These are phyloP conservation scores for Saccharomycopsis microspora DNA, from an alignment of 805 yeast genomes.

Conservation along the genomic window DNA sequence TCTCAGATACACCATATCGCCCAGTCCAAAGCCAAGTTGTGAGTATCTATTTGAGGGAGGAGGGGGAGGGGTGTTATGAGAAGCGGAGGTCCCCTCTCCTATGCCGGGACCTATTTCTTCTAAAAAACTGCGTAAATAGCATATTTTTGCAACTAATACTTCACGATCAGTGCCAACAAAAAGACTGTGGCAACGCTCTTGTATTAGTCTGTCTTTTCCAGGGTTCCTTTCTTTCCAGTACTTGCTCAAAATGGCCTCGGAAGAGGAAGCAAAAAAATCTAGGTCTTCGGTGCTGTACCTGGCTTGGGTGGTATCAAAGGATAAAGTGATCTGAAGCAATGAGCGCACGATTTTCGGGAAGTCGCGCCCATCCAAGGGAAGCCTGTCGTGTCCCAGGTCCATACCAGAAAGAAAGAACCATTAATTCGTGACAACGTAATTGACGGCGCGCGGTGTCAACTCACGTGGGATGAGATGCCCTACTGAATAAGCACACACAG, in stretches of 20 bases:
- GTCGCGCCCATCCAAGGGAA: too few species aligned
- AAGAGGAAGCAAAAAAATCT: conserved; percentile 10
- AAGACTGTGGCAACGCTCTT: conserved; percentile 1
- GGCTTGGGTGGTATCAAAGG: neutral
- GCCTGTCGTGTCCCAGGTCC: too few species aligned
- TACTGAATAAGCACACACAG: too few species aligned
- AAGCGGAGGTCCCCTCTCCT: neutral
- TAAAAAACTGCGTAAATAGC: conserved; percentile 1
- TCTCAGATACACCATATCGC: conserved; percentile 10
- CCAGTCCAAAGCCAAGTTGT: conserved; percentile 11
- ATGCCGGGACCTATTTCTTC: neutral
- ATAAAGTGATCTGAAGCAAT: neutral
- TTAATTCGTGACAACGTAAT: too few species aligned
- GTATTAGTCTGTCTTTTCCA: conserved; percentile 6
- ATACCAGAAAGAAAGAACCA: too few species aligned
- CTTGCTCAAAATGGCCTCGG: conserved; percentile 6
- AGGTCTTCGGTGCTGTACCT: conserved; percentile 5
- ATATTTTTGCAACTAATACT: conserved; percentile 3
- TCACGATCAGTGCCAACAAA: neutral
- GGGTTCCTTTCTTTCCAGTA: conserved; percentile 12
- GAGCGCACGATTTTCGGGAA: neutral
- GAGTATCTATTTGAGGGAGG: neutral
- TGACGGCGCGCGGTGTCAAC: too few species aligned
- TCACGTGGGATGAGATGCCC: too few species aligned
- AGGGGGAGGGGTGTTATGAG: neutral